A percentile compares a stretch with the other conserved stretches of the same genome.
Evolutionary conservation across 1,284 basidiomycete species (phyloP).

Genomic region (Ganoderma resinaceum): DNA sequence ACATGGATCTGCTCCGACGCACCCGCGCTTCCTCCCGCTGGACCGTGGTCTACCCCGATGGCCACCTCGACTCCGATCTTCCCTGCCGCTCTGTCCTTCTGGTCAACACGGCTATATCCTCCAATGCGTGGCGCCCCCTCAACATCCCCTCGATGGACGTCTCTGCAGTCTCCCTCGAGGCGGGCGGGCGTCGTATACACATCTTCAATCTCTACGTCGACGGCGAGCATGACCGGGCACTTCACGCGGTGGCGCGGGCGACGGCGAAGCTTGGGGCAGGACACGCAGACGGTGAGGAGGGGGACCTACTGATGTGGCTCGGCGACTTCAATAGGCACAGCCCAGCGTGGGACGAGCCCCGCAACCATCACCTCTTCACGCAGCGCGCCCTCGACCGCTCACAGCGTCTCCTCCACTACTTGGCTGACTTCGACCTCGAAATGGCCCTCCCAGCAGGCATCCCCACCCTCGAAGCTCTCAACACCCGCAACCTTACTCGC

Average conservation of each 20-base stretch:
- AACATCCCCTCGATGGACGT: constrained; percentile 36
- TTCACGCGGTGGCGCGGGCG: constrained; percentile 24
- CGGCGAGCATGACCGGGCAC: constrained; percentile 29
- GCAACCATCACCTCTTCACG: constrained; percentile 47
- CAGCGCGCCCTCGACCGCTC: constrained; percentile 23
- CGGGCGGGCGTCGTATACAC: constrained; percentile 20
- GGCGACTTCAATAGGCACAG: constrained; percentile 62
- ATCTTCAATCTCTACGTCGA: constrained; percentile 49
- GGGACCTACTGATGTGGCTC: constrained; percentile 43
- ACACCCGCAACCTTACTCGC: constrained; percentile 39
- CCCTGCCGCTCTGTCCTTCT: constrained; percentile 38
- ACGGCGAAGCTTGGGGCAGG: no score
- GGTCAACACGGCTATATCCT: constrained; percentile 36
- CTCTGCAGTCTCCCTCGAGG: constrained; percentile 36
- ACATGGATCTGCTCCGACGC: constrained; percentile 31
- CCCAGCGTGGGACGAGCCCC: constrained; percentile 50
- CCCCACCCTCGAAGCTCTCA: constrained; percentile 38
- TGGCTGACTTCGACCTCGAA: constrained; percentile 31
- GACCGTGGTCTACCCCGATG: constrained; percentile 38
- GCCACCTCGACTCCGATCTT: constrained; percentile 16
- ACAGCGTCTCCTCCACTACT: constrained; percentile 32
- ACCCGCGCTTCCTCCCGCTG: constrained; percentile 34
- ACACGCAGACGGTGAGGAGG: no score
- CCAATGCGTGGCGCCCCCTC: constrained; percentile 37
- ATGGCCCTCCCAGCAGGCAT: constrained; percentile 39